Evolutionary conservation across 352 stramenopile species (phyloP).

Genomic region (Globisporangium spinosum): DNA sequence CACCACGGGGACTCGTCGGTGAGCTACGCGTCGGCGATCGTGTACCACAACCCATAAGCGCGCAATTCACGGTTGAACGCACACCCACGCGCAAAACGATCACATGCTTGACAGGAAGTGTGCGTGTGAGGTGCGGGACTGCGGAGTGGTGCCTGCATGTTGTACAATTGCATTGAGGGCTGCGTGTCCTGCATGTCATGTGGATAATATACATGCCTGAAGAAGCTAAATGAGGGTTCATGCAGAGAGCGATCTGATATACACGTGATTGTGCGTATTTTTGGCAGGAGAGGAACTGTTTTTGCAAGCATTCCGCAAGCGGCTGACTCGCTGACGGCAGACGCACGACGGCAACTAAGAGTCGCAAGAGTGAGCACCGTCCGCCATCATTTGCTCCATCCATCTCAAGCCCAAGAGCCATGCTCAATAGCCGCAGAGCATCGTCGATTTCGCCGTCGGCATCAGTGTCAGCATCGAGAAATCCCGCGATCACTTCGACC

Average conservation of each 20-base stretch:
- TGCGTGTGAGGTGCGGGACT: not conserved
- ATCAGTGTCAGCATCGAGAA: not conserved
- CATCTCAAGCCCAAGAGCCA: not conserved
- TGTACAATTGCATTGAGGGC: not conserved
- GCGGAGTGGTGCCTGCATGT: not conserved
- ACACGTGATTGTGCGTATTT: not conserved
- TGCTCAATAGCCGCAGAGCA: not conserved
- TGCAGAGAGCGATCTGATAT: not conserved
- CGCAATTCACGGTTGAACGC: not conserved
- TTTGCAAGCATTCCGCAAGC: not conserved
- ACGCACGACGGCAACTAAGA: not conserved
- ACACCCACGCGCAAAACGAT: not conserved
- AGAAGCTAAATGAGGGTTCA: not conserved
- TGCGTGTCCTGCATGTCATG: not conserved
- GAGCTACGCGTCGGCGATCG: constrained; percentile 93
- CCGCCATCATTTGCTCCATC: not conserved
- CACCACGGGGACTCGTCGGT: constrained; percentile 89
- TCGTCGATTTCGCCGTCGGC: not conserved
- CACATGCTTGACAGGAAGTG: not conserved
- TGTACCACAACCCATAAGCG: constrained; percentile 55
- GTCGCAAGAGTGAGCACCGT: not conserved
- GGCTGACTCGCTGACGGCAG: not conserved
- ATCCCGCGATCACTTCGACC: not conserved
- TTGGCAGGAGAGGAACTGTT: not conserved
- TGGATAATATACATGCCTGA: not conserved